Base-by-base conservation (phyloP, 2,329 filamentous ascomycete species). In the Alternaria hordeiaustralica region DNA sequence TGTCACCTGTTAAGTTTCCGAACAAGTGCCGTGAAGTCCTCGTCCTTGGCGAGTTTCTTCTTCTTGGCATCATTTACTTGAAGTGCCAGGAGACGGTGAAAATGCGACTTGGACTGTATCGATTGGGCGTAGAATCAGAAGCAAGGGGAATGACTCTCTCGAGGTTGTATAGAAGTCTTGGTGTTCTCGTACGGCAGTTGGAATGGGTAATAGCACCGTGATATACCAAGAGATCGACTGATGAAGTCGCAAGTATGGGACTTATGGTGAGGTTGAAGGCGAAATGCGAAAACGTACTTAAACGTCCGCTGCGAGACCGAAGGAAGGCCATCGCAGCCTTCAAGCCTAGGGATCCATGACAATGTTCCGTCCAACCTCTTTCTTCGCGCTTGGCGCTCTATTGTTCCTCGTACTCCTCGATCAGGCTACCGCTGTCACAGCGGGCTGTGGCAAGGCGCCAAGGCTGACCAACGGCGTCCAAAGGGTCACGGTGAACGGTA, bases 401-500 rank as follows among this genome's bases (percentile, higher is more conserved):
- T 50, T 65, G 10, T 44, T 65, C 23, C 45, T 65, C 28, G 36
- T 63, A 33, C 41, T 68, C 23, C 26, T 68, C 25, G 51, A 61
- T 11, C 45, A 57, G 26, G 62, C 63, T 25, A 33, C 54, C 15
- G 60, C 60, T 44, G 49, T 50, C 30, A 59, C 60, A 30, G 55
- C 55, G n/a, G 69, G 69, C 5, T 71, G 69, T 44, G 68, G 66
- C 11, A 70, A 70, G 53, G 51, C 56, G 6, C 64, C 68, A 11
- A 61, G 55, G 12, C 30, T 69, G 6, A 70, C 53, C 7, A 65
- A 46, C 43, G 65, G 65, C 23, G 56, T 45, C 11, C 55, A 66
- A 3, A 66, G 63, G 20, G 61, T 59, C 10, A 67, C 81, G 75
- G 57, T 69, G 36, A 69, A 67, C 30, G 62, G 62, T 55, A 65